Evolutionary conservation across 768 basidiomycete species (phyloP).

Genomic region (Collybia sp.): DNA sequence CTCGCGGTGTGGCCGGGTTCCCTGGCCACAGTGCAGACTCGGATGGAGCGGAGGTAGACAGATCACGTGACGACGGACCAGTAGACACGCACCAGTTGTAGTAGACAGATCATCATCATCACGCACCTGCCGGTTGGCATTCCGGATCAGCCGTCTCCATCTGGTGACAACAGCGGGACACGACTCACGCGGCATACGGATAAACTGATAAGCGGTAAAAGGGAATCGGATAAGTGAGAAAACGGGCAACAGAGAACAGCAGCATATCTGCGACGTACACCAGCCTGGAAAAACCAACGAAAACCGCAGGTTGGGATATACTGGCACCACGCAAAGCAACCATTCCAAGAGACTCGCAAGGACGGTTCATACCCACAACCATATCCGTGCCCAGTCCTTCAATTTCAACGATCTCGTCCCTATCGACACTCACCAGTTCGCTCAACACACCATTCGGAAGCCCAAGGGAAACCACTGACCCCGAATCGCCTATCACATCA

Average conservation of each 20-base stretch:
- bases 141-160: neutral
- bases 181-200: neutral
- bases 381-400: neutral
- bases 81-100: too few species aligned
- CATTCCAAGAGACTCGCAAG: neutral
- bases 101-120: too few species aligned
- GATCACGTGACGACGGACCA: too few species aligned
- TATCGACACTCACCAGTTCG: too few species aligned
- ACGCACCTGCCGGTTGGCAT: too few species aligned
- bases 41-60: too few species aligned
- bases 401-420: too few species aligned
- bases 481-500: too few species aligned
- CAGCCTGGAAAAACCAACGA: neutral
- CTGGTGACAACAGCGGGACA: conserved; percentile 5
- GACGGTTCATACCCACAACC: neutral
- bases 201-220: neutral
- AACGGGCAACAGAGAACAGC: neutral
- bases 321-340: neutral
- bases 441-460: too few species aligned
- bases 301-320: neutral
- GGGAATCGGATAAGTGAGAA: neutral
- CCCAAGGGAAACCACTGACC: too few species aligned
- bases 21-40: too few species aligned
- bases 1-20: too few species aligned
- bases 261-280: neutral